These are phyloP conservation scores for Peniophora sp. DNA, from an alignment of 1,284 basidiomycete species.

Conservation along the genomic window DNA sequence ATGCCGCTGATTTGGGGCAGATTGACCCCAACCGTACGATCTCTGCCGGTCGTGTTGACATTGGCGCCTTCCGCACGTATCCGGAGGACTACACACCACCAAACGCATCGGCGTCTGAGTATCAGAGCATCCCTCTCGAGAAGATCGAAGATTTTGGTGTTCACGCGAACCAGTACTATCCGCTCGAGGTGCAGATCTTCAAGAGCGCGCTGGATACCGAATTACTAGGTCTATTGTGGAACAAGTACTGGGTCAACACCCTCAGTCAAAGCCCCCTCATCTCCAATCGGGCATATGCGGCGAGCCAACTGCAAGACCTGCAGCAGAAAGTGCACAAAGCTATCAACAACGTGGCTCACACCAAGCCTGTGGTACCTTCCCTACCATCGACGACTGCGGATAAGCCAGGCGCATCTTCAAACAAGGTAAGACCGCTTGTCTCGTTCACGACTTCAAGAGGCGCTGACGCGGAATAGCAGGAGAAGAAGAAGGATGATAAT, in stretches of 20 bases:
- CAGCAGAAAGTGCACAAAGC: slow-evolving; percentile 79
- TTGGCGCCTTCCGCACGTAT: slow-evolving; percentile 96
- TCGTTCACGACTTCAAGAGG: slow-evolving; percentile 4
- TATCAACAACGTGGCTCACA: slow-evolving; percentile 42
- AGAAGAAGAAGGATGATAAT: slow-evolving; percentile 71
- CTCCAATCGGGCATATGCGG: slow-evolving; percentile 86
- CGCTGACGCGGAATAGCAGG: slow-evolving; percentile 42
- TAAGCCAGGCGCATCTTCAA: slow-evolving; percentile 24
- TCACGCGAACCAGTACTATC: slow-evolving; percentile 96
- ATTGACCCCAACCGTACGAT: slow-evolving; percentile 98
- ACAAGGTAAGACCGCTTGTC: slow-evolving; percentile 23
- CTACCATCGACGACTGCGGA: slow-evolving; percentile 35
- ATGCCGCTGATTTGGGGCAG: slow-evolving; percentile 29
- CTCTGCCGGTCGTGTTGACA: slow-evolving; percentile 96
- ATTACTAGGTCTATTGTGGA: slow-evolving; percentile 88
- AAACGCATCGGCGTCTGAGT: slow-evolving; percentile 62
- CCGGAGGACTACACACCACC: slow-evolving; percentile 88
- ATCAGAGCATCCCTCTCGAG: slow-evolving; percentile 89
- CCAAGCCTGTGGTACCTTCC: slow-evolving; percentile 45
- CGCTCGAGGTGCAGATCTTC: slow-evolving; percentile 91
- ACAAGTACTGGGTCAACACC: slow-evolving; percentile 99
- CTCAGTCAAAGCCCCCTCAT: slow-evolving; percentile 87
- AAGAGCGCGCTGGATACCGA: slow-evolving; percentile 84
- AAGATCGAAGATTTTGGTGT: slow-evolving; percentile 99
- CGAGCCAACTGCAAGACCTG: slow-evolving; percentile 82